Conservation (phyloP, 306 rosid genomes). For the Casuarina equisetifolia region DNA sequence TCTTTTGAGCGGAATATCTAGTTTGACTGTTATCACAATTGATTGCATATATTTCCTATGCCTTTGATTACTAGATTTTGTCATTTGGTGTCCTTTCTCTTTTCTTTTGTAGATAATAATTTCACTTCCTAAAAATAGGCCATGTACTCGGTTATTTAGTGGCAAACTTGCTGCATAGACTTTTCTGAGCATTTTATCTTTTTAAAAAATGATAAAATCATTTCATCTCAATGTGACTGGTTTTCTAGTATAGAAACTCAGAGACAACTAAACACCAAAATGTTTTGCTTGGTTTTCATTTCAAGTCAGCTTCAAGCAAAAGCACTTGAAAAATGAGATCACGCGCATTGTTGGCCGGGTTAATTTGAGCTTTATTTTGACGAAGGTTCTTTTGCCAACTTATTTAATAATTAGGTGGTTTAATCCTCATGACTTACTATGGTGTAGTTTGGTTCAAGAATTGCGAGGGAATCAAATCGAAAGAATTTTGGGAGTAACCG, state of each 20-base stretch:
- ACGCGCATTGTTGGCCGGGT: background rate
- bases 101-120: background rate
- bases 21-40: background rate
- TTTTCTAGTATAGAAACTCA: background rate
- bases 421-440: constrained; percentile 21
- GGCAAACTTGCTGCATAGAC: background rate
- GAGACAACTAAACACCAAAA: background rate
- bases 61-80: background rate
- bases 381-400: background rate
- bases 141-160: background rate
- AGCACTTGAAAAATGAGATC: too few species aligned
- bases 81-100: background rate
- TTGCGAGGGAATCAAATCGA: constrained; percentile 88
- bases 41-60: background rate
- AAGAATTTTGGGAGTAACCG: constrained; percentile 91
- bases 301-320: background rate
- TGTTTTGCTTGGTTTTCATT: background rate
- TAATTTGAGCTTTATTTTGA: background rate
- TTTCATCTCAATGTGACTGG: background rate
- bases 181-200: too few species aligned
- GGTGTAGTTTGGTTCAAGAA: constrained; percentile 92
- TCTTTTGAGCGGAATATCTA: background rate
- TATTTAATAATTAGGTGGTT: constrained; percentile 8
- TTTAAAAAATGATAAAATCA: background rate
- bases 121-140: background rate